A percentile compares a stretch with the other conserved stretches of the same genome.
Conservation (phyloP, 208 protist species). For the Acanthamoeba royreba region DNA sequence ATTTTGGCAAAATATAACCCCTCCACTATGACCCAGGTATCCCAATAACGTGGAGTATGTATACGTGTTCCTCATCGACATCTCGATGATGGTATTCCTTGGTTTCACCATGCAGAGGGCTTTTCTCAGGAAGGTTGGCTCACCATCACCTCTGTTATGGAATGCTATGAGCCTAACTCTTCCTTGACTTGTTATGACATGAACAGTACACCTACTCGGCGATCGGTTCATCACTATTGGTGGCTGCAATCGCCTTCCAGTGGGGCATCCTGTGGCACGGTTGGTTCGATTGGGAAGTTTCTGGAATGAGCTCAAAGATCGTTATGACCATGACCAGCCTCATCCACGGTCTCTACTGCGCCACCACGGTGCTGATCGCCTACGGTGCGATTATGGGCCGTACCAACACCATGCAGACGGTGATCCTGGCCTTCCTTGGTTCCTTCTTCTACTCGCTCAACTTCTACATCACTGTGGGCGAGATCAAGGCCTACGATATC, state of each 20-base stretch:
- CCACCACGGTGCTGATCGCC: neutral
- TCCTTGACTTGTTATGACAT: neutral
- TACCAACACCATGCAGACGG: constrained; percentile 64
- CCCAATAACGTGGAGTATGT: neutral
- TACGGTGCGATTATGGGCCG: constrained; percentile 74
- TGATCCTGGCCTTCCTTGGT: constrained; percentile 66
- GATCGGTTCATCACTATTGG: neutral
- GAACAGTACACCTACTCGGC: neutral
- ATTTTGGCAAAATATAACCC: neutral
- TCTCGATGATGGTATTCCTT: neutral
- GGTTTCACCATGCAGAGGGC: neutral
- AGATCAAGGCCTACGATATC: constrained; percentile 68
- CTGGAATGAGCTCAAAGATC: neutral
- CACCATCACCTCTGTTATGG: neutral
- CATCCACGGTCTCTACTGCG: neutral
- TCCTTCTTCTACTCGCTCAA: constrained; percentile 71
- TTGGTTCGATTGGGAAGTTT: neutral
- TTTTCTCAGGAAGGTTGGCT: neutral
- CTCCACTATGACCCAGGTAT: neutral
- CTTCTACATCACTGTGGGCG: constrained; percentile 50
- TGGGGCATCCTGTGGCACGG: constrained; percentile 14
- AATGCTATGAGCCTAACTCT: neutral
- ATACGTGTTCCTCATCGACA: neutral
- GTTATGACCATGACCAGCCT: neutral
- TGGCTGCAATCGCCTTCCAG: neutral